Evolutionary conservation across 768 basidiomycete species (phyloP).

Genomic region (Suillus discolor): DNA sequence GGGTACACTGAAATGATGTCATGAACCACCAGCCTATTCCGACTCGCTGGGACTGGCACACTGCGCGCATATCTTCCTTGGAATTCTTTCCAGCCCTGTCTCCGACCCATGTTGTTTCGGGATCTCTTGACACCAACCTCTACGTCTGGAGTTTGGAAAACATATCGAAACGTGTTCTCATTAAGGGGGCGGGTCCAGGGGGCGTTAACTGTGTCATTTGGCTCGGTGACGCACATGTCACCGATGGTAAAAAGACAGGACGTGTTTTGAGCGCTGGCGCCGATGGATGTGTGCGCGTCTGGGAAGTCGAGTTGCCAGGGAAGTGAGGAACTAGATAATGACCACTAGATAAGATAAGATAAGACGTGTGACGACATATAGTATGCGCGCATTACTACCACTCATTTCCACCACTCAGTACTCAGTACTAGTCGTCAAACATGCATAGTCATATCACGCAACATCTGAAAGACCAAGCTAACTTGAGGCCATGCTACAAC

Average conservation of each 20-base stretch:
- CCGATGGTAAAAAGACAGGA: conserved; percentile 41
- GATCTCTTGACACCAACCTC: conserved; percentile 90
- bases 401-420: background rate
- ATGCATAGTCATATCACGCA: conserved; percentile 1
- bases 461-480: conserved; percentile 41
- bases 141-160: conserved; percentile 82
- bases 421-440: too few relatives aligned
- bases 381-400: background rate
- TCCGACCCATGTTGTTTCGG: conserved; percentile 79
- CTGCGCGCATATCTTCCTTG: conserved; percentile 78
- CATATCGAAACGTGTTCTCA: conserved; percentile 64
- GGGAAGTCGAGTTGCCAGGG: conserved; percentile 49
- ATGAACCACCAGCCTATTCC: conserved; percentile 48
- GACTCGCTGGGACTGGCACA: conserved; percentile 85
- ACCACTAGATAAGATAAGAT: conserved; percentile 1
- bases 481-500: conserved; percentile 46
- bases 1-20: background rate
- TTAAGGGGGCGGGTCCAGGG: conserved; percentile 86
- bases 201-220: conserved; percentile 85
- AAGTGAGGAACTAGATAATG: background rate
- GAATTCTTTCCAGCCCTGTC: conserved; percentile 42
- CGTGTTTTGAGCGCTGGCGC: conserved; percentile 74
- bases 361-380: background rate
- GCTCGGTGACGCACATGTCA: conserved; percentile 44
- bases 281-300: conserved; percentile 78